Evolutionary conservation across 2,329 filamentous ascomycete genomes (phyloP).

Genomic region (Paraphaeosphaeria sporulosa): DNA sequence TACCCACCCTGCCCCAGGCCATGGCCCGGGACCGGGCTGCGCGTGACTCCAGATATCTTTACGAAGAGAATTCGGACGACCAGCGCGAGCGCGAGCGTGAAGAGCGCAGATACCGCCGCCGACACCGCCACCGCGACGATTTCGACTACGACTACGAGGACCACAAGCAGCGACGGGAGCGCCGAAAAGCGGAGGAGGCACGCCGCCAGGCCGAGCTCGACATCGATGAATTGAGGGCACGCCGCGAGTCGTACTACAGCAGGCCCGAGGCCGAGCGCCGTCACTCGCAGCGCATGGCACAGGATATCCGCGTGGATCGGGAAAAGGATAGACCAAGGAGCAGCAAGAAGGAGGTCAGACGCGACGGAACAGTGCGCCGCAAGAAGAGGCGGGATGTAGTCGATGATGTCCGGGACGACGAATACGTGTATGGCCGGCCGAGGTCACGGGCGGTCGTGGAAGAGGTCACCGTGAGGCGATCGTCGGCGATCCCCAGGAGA

Average conservation of each 20-base stretch:
- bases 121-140: slow-evolving; percentile 29
- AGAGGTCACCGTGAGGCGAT: slow-evolving; percentile 36
- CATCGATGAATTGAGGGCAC: slow-evolving; percentile 50
- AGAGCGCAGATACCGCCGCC: slow-evolving; percentile 33
- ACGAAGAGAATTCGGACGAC: slow-evolving; percentile 35
- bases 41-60: slow-evolving; percentile 40
- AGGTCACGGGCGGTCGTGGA: slow-evolving; percentile 38
- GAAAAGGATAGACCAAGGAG: slow-evolving; percentile 38
- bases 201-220: slow-evolving; percentile 45
- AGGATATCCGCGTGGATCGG: slow-evolving; percentile 34
- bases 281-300: slow-evolving; percentile 43
- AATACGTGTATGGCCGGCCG: slow-evolving; percentile 42
- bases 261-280: slow-evolving; percentile 40
- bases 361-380: slow-evolving; percentile 37
- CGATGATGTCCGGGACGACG: slow-evolving; percentile 36
- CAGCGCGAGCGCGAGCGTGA: slow-evolving; percentile 28
- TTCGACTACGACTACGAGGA: slow-evolving; percentile 34
- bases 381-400: slow-evolving; percentile 36
- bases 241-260: slow-evolving; percentile 49
- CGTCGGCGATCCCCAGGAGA: slow-evolving; percentile 32
- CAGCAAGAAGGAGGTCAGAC: slow-evolving; percentile 36
- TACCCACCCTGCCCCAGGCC: slow-evolving; percentile 36
- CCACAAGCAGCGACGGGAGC: slow-evolving; percentile 42
- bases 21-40: slow-evolving; percentile 46
- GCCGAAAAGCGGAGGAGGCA: slow-evolving; percentile 41